A percentile compares a stretch with the other conserved stretches of the same genome.
Evolutionary conservation across 1,139 yeast genomes (phyloP).

Genomic region (Saccharomycopsis hybrid): DNA sequence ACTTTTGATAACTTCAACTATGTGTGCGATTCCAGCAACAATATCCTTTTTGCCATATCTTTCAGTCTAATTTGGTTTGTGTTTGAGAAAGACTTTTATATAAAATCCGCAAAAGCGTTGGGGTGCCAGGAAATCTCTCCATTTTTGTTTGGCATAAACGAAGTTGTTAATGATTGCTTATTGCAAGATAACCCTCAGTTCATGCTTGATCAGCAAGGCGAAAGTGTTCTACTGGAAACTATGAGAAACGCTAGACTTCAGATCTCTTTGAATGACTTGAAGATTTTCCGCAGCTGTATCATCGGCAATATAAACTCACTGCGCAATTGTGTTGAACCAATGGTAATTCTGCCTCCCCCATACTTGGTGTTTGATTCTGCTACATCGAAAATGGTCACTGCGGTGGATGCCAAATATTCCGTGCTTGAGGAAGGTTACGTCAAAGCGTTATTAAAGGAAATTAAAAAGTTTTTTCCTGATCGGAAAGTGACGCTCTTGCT

Average conservation of each 20-base stretch:
- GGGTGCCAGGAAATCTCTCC: conserved; percentile 5
- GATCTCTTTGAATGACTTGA: neutral
- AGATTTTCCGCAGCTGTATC: conserved; percentile 8
- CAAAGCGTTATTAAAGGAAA: conserved; percentile 6
- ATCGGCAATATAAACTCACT: conserved; percentile 5
- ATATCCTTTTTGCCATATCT: neutral
- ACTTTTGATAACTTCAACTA: conserved; percentile 6
- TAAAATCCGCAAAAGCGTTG: conserved; percentile 5
- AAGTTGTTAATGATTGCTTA: neutral
- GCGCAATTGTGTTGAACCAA: conserved; percentile 11
- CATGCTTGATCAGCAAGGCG: too few species aligned
- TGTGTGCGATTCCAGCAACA: neutral
- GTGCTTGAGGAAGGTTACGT: neutral
- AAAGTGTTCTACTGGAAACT: too few species aligned
- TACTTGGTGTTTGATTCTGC: conserved; percentile 8
- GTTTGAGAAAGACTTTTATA: conserved; percentile 15
- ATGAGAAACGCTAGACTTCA: too few species aligned
- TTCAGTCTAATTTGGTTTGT: conserved; percentile 11
- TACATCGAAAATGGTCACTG: neutral
- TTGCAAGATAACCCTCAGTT: too few species aligned
- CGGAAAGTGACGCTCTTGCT: conserved; percentile 12
- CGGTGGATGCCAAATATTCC: neutral
- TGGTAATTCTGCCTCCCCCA: conserved; percentile 1
- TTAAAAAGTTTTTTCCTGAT: conserved; percentile 8
- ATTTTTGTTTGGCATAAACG: neutral